Base-by-base conservation (phyloP, 169 alveolate species). In the Cryptosporidium parvum region DNA sequence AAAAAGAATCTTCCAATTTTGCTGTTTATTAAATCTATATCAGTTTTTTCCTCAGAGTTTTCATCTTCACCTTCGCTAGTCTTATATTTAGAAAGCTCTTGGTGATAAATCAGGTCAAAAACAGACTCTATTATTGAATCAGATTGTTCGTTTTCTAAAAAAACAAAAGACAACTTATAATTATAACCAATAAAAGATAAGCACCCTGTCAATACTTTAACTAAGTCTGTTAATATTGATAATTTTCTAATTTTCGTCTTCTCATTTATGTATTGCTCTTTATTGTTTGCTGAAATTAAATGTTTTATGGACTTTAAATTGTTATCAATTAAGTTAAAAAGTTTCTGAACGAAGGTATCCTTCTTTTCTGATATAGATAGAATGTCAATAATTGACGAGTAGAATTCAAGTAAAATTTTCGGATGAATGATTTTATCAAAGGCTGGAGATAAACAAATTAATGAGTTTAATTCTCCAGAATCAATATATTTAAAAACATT, bases 391-490 rank as follows among this genome's bases (percentile, higher is more conserved):
- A 73, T 33, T 29, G 70, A 33, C 4, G 56, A 56, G 35, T 73
- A 73, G 52, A 73, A 73, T 29, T 73, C 71, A 37, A 16, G 39
- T 23, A 73, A n/a, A 29, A 73, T 44, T 52, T 73, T 51, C 6
- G 86, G 86, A 56, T 73, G 86, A 73, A 52, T 56, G 16, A 51
- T 33, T 26, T 51, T 71, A 16, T 59, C 39, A 16, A 26, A 29
- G 3, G 67, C 26, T n/a, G 35, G 35, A 56, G 35, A 23, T 21
- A 23, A 9, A 18, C 37, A n/a, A 56, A 56, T 56, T n/a, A 56
- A 56, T 8, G 67, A 56, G 5, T 5, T 56, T 2, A 56, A 56
- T 26, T 56, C 37, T 2, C 9, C 53, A 31, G 33, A 65, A 65
- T 65, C 42, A 10, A 31, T 37, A 65, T 35, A 14, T n/a, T 65